Evolutionary conservation across 306 rosid genomes (phyloP).

Genomic region (Pyrus betulifolia): DNA sequence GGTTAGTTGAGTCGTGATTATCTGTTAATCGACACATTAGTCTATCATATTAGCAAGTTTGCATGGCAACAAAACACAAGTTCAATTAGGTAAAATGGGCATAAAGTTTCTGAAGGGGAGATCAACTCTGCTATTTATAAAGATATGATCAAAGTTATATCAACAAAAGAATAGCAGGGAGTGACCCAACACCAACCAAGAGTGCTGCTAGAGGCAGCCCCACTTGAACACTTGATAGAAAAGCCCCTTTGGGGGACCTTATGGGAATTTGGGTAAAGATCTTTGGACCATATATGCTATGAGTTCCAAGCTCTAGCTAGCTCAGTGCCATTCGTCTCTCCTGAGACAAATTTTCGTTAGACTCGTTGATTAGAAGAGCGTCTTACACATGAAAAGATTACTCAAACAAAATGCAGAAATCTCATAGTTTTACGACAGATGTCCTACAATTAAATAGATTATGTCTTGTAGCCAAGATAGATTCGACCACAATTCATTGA

Average conservation of each 20-base stretch:
- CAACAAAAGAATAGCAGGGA: not conserved
- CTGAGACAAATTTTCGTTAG: too few species aligned
- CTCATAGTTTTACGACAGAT: too few species aligned
- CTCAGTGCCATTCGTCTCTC: too few species aligned
- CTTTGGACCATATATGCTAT: not conserved
- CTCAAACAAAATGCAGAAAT: too few species aligned
- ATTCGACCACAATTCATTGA: too few species aligned
- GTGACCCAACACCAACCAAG: not conserved
- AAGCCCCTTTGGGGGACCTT: not conserved
- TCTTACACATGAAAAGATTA: too few species aligned
- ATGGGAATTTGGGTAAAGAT: not conserved
- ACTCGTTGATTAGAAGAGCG: too few species aligned
- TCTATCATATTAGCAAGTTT: not conserved
- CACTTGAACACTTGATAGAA: not conserved
- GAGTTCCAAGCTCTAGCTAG: too few species aligned
- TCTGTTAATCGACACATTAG: not conserved
- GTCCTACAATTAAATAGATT: too few species aligned
- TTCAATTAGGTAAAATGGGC: not conserved
- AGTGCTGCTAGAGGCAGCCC: not conserved
- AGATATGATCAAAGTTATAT: not conserved
- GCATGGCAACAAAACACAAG: not conserved
- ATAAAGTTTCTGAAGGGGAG: not conserved
- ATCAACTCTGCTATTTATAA: not conserved
- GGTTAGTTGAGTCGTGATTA: not conserved
- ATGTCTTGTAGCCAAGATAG: too few species aligned